Conservation (phyloP, 2,329 filamentous ascomycete genomes). For the Spiromastix sp. region DNA sequence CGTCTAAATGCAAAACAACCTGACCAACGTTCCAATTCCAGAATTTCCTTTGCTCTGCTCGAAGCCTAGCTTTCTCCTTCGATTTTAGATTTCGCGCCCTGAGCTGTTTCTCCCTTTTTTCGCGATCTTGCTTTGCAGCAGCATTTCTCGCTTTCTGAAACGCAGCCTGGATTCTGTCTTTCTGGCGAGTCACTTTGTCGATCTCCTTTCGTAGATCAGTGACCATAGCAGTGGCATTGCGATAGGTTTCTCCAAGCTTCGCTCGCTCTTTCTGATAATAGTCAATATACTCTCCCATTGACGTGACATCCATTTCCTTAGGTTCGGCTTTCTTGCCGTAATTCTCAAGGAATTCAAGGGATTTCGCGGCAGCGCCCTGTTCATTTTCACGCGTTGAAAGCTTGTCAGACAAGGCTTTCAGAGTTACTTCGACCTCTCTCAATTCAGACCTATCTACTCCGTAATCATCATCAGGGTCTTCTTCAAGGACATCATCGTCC, state of each 20-base stretch:
- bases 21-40: slow-evolving; percentile 27
- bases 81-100: slow-evolving; percentile 19
- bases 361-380: slow-evolving; percentile 14
- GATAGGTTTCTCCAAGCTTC: slow-evolving; percentile 16
- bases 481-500: slow-evolving; percentile 18
- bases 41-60: slow-evolving; percentile 25
- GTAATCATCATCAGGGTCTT: slow-evolving; percentile 12
- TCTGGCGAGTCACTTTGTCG: slow-evolving; percentile 16
- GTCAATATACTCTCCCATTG: slow-evolving; percentile 24
- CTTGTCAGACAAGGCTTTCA: slow-evolving; percentile 22
- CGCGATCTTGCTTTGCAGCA: slow-evolving; percentile 16
- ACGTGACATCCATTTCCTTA: slow-evolving; percentile 19
- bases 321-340: slow-evolving; percentile 23
- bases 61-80: slow-evolving; percentile 21
- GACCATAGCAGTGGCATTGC: slow-evolving; percentile 17
- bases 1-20: slow-evolving; percentile 27
- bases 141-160: slow-evolving; percentile 12
- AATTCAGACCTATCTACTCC: slow-evolving; percentile 13
- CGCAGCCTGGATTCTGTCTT: slow-evolving; percentile 11
- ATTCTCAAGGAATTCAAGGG: slow-evolving; percentile 22
- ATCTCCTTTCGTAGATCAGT: slow-evolving; percentile 18
- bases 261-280: slow-evolving; percentile 23
- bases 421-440: slow-evolving; percentile 16
- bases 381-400: slow-evolving; percentile 22
- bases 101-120: slow-evolving; percentile 17